These are phyloP conservation scores for Metschnikowia cubensis DNA, from an alignment of 805 yeast species.

Conservation along the genomic window DNA sequence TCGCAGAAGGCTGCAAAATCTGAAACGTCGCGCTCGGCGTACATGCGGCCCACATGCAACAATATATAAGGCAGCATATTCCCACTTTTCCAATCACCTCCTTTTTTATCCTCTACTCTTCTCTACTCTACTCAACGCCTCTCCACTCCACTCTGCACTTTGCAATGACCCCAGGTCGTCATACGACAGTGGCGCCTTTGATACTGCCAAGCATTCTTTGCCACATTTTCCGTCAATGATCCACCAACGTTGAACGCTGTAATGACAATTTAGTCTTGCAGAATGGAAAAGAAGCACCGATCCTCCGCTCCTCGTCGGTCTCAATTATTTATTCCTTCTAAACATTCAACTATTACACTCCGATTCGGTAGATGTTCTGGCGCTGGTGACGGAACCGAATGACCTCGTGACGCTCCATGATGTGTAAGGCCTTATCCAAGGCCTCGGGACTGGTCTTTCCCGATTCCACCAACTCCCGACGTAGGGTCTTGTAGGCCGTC, in stretches of 20 bases:
- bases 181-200: slow-evolving; percentile 52
- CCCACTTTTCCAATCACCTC: too few relatives aligned
- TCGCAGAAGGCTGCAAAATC: too few relatives aligned
- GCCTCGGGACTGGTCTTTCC: slow-evolving; percentile 64
- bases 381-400: slow-evolving; percentile 79
- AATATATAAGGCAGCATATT: too few relatives aligned
- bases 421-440: slow-evolving; percentile 74
- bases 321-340: too few relatives aligned
- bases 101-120: too few relatives aligned
- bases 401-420: slow-evolving; percentile 82
- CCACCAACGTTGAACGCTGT: slow-evolving; percentile 87
- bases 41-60: too few relatives aligned
- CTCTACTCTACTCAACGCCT: too few relatives aligned
- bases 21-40: too few relatives aligned
- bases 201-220: slow-evolving; percentile 94
- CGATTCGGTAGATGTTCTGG: slow-evolving; percentile 17
- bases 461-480: slow-evolving; percentile 74
- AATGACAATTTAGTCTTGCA: slow-evolving; percentile 69
- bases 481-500: slow-evolving; percentile 77
- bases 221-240: slow-evolving; percentile 90
- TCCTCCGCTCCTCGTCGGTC: too few relatives aligned
- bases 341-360: slow-evolving; percentile 6
- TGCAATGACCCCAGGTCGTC: slow-evolving; percentile 56
- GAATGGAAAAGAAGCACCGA: slow-evolving; percentile 45
- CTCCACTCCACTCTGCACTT: too few relatives aligned